Base-by-base conservation (phyloP, 192 early-diverging fungal species). In the Coemansia sp. region DNA sequence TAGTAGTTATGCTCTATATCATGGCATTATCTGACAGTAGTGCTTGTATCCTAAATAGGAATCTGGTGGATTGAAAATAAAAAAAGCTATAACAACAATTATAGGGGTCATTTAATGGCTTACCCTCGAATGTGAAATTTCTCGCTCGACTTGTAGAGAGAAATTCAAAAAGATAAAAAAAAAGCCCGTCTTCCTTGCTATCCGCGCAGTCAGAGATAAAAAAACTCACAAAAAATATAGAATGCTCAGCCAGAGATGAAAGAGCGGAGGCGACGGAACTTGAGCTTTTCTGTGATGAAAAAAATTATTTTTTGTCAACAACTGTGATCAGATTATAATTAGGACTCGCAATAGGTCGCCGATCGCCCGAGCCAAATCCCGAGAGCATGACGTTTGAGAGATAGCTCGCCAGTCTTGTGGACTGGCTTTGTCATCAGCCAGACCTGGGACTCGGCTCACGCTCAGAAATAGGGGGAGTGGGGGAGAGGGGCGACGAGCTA, bases 11-110 rank as follows among this genome's bases (percentile, higher is more conserved):
- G 8, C 15, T 31, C n/a, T 41, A 29, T 22, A 68, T 42, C 34
- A 31, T 60, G 5, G 43, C 33, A 11, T 11, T 8, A 24, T 7
- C 20, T 5, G 55, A 54, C 55, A 41, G 49, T 7, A 9, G 49
- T 22, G 49, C 49, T 22, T 51, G 10, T 11, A 20, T 51, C 49
- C n/a, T 51, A 22, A n/a, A 22, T 8, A 10, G 20, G 5, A 68
- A 41, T 3, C 20, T 41, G 18, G 51, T 27, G 24, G 49, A 59
- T 24, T 55, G 52, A 68, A 20, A 27, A 22, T 4, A 66, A 67
- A 67, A 47, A 54, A 52, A 22, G 46, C 65, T 20, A 51, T 49
- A 66, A 66, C 29, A 66, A 47, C 54, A 57, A 57, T 31, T 57
- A 31, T 24, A 57, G 10, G 54, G 9, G 54, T 57, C 54, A 16